Base-by-base conservation (phyloP, 306 rosid genomes). In the Prunus mira region DNA sequence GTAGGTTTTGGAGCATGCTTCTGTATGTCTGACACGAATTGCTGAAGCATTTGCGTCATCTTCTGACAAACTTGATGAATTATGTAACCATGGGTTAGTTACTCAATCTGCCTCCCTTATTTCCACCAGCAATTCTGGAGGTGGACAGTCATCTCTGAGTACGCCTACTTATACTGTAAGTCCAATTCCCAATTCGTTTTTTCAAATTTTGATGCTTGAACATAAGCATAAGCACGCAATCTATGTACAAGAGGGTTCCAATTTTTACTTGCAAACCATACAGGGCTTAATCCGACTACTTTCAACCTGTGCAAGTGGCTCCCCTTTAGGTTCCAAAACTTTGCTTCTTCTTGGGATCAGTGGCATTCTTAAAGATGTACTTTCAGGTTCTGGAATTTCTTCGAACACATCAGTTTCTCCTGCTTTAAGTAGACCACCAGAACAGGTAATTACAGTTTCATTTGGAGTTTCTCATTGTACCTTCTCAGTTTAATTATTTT, bases 201-300 rank as follows among this genome's bases (percentile, higher is more conserved):
- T 82, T 73, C 25, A 19, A 71, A 43, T 43, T 38, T 41, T 46
- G 41, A 12, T 76, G 68, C 51, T 73, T 32, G 34, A 41, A 49
- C 69, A 10, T 24, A 12, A 2, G 65, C 18, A 18, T 1, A 8
- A 12, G 38, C 43, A 38, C 43, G 0, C 43, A 38, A 38, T 38
- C 43, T 38, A 38, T 38, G 9, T 38, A 38, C 9, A 14, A 7
- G 54, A 41, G 63, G 46, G 27, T 62, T 72, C 54, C 60, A 47
- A 72, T 47, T 46, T 74, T 89, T 73, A 88, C 76, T 67, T 78
- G 45, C 54, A 64, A 27, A 72, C 20, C 25, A 62, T 86, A 82
- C 98, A 96, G 99, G 99, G 99, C 49, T 87, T 96, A 78, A 92
- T 95, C 43, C 97, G 99, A 74, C 96, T 96, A 65, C 97, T 96